Conservation (phyloP, 2,329 filamentous ascomycete species). For the Cladosporium colombiae region DNA sequence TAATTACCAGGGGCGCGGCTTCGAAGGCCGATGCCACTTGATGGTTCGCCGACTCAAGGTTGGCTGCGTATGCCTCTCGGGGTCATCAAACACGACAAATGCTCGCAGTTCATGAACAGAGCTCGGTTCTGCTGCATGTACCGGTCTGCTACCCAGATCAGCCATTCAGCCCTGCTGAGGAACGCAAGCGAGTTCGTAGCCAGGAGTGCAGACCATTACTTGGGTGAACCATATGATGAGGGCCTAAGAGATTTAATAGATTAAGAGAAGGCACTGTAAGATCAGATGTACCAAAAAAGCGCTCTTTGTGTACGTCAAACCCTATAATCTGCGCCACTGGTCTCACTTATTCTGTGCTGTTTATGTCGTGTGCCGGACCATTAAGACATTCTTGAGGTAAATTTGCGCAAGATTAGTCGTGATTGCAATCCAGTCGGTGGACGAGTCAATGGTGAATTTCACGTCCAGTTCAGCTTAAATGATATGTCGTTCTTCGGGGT, state of each 20-base stretch:
- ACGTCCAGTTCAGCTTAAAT: background rate
- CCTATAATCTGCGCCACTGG: background rate
- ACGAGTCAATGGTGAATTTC: too few relatives aligned
- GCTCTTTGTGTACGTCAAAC: background rate
- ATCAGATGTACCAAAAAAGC: background rate
- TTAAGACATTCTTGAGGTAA: background rate
- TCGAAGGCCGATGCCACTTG: background rate
- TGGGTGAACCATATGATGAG: background rate
- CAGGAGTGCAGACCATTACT: background rate
- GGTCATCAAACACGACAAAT: background rate
- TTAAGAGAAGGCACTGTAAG: background rate
- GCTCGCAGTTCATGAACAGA: background rate
- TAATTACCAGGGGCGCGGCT: background rate
- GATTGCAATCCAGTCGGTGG: too few relatives aligned
- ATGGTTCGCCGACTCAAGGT: background rate
- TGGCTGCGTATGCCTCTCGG: background rate
- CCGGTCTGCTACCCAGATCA: background rate
- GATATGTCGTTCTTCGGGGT: background rate
- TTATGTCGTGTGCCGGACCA: background rate
- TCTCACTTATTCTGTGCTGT: background rate
- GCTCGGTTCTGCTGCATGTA: background rate
- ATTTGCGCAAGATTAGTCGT: too few relatives aligned
- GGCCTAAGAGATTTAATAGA: background rate
- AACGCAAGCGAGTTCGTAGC: background rate
- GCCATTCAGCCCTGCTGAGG: background rate